Percentiles rank a stretch among this genome's conserved stretches.
phyloP scores from a whole-genome alignment of 176 grass and related monocot genomes.

The Guadua angustifolia region DNA sequence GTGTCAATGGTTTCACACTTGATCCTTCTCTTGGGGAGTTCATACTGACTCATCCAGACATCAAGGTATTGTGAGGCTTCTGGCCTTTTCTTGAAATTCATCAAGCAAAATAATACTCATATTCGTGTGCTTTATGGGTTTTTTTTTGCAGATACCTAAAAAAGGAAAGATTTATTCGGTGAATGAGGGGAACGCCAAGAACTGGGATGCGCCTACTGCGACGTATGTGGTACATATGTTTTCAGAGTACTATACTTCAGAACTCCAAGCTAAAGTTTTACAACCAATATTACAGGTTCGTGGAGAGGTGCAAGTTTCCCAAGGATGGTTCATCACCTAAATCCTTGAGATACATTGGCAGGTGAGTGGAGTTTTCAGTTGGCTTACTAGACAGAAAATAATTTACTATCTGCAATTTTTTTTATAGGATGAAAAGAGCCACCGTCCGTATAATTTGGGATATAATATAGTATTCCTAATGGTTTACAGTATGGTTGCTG shows the following conservation, averaged over 20 bases:
- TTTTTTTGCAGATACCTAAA: slow-evolving; percentile 68
- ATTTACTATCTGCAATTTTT: neutral
- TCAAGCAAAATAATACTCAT: neutral
- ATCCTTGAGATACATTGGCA: slow-evolving; percentile 98
- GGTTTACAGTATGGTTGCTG: slow-evolving; percentile 93
- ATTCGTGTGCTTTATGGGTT: neutral
- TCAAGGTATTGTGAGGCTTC: slow-evolving; percentile 57
- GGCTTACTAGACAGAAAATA: neutral
- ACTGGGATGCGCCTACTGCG: slow-evolving; percentile 86
- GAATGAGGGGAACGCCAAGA: slow-evolving; percentile 93
- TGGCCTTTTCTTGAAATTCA: neutral
- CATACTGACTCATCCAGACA: slow-evolving; percentile 93
- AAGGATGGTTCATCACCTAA: slow-evolving; percentile 74
- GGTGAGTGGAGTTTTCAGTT: slow-evolving; percentile 43
- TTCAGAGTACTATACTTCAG: neutral
- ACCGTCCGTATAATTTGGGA: neutral
- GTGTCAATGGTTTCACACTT: slow-evolving; percentile 94
- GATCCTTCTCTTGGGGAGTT: slow-evolving; percentile 99
- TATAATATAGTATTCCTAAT: neutral
- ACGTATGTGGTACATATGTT: slow-evolving; percentile 51
- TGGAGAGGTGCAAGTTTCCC: slow-evolving; percentile 95
- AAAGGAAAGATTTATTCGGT: slow-evolving; percentile 97
- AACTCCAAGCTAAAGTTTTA: slow-evolving; percentile 19
- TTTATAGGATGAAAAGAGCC: neutral
- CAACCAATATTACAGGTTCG: slow-evolving; percentile 53